These are phyloP conservation scores for Aureobasidium sp. DNA, from an alignment of 2,329 filamentous ascomycete genomes.

Conservation along the genomic window DNA sequence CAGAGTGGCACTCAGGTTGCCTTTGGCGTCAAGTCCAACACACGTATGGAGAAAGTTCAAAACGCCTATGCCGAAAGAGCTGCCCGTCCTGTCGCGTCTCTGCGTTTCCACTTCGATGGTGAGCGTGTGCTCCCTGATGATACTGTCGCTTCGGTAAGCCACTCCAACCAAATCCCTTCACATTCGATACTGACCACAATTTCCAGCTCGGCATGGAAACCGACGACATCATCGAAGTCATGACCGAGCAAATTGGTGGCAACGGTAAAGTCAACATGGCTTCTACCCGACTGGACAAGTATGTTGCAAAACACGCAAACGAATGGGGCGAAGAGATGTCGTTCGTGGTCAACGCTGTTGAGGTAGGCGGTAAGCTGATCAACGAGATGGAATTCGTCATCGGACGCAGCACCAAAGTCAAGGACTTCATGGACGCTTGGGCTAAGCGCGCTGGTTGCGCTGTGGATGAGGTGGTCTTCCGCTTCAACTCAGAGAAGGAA, in stretches of 20 bases:
- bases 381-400: background rate
- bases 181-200: background rate
- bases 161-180: too few species aligned
- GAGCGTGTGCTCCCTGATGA: background rate
- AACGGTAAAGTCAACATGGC: background rate
- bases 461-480: background rate
- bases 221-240: conserved; percentile 6
- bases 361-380: background rate
- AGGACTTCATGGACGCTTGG: background rate
- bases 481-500: background rate
- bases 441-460: background rate
- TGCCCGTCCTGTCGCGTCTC: background rate
- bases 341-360: background rate
- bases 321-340: background rate
- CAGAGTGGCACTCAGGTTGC: background rate
- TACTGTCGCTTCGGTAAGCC: background rate
- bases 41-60: conserved; percentile 2
- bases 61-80: background rate
- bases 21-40: conserved; percentile 2
- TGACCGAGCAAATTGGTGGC: conserved; percentile 9
- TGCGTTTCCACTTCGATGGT: conserved; percentile 6
- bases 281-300: background rate
- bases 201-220: conserved; percentile 1
- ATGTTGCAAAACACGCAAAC: background rate
- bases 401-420: background rate